Base-by-base conservation (phyloP, 2,329 filamentous ascomycete genomes). In the Aspergillus caelatus region DNA sequence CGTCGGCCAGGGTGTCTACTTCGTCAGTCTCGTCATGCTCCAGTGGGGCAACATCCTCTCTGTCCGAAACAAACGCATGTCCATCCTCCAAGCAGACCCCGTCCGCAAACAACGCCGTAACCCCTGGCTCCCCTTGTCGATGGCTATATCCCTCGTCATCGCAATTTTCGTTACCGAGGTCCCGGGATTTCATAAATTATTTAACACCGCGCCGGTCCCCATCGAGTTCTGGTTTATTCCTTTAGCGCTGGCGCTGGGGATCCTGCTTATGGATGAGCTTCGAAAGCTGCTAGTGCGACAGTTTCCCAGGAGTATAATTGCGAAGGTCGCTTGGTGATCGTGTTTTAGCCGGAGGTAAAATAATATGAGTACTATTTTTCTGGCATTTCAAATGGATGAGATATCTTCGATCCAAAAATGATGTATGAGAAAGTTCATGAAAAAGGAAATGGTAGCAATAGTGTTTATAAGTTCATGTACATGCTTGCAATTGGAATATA, bases 101-200 rank as follows among this genome's bases (percentile, higher is more conserved):
- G 71, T 85, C 4, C 78, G 77, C 26, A 76, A 79, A 64, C 70
- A 79, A 64, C 75, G 83, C 3, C 80, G 83, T 16, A 86, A 86
- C 62, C 82, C 81, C 0, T 85, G 82, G 82, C 70, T 86, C 19
- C 66, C 83, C 1, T 72, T 80, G 1, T 78, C 81, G 45, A 82
- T 84, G 66, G 48, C 78, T 6, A 79, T 85, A 12, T 83, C 81
- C 3, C 68, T 86, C 0, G 76, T 75, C 3, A 85, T 86, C 63
- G 84, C 84, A 8, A 75, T 86, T 10, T 85, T 86, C 48, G 83
- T 85, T 10, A 85, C 83, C 0, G 81, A 86, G 62, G 82, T 81
- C 0, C 83, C 82, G 0, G 83, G 82, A 0, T 75, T 86, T 2
- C 83, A 86, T 68, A 71, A 30, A 0, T 69, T 86, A 8, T 85